Conservation (phyloP, 176 grass and related monocot genomes). For the Carex myosuroides region DNA sequence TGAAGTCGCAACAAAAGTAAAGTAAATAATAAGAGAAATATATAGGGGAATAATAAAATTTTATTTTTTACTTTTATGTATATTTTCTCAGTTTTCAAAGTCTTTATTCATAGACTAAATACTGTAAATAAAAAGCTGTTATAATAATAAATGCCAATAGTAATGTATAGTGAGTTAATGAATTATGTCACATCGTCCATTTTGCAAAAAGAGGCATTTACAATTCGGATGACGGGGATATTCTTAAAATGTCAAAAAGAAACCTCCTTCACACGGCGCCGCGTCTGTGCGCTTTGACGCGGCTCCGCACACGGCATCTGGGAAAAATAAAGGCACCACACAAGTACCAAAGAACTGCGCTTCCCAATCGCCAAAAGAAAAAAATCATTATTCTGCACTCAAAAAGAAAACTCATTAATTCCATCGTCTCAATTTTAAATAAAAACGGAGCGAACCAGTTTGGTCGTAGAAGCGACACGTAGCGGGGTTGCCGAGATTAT, state of each 20-base stretch:
- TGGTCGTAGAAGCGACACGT: not conserved
- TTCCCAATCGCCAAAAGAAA: slow-evolving; percentile 1
- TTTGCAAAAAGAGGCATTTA: too few relatives aligned
- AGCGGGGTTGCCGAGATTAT: not conserved
- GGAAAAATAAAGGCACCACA: not conserved
- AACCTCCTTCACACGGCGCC: slow-evolving; percentile 9
- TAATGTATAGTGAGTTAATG: too few relatives aligned
- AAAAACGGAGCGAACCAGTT: not conserved
- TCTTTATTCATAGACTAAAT: too few relatives aligned
- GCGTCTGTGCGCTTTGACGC: slow-evolving; percentile 25
- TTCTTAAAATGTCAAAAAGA: not conserved
- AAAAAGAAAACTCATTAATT: not conserved
- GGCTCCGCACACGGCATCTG: not conserved
- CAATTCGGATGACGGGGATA: not conserved
- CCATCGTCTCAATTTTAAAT: not conserved
- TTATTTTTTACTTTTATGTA: too few relatives aligned
- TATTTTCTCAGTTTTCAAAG: too few relatives aligned
- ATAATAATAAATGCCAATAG: too few relatives aligned
- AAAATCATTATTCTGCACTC: not conserved
- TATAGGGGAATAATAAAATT: too few relatives aligned
- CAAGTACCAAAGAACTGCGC: slow-evolving; percentile 11
- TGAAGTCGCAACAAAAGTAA: too few relatives aligned
- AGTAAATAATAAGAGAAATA: too few relatives aligned
- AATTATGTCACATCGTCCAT: too few relatives aligned
- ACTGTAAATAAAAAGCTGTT: too few relatives aligned